Evolutionary conservation across 768 basidiomycete species (phyloP).

Genomic region (Pisolithus albus): DNA sequence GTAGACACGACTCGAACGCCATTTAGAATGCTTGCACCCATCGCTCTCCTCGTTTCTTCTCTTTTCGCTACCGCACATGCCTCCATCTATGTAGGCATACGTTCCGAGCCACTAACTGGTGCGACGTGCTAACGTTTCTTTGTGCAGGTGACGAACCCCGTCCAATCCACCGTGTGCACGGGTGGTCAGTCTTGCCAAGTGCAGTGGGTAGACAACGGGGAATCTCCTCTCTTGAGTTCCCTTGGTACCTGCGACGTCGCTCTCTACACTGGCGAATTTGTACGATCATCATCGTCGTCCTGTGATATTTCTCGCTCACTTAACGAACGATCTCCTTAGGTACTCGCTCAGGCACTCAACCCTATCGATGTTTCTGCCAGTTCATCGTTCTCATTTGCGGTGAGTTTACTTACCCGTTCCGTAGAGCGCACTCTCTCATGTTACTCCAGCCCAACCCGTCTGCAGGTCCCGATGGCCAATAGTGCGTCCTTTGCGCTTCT

Average conservation of each 20-base stretch:
- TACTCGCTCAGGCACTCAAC: slow-evolving; percentile 49
- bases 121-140: neutral
- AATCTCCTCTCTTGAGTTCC: slow-evolving; percentile 36
- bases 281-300: slow-evolving; percentile 24
- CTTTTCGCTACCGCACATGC: slow-evolving; percentile 10
- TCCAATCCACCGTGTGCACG: slow-evolving; percentile 37
- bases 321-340: slow-evolving; percentile 25
- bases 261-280: slow-evolving; percentile 52
- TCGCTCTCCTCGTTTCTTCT: slow-evolving; percentile 18
- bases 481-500: slow-evolving; percentile 36
- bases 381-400: slow-evolving; percentile 50
- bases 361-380: slow-evolving; percentile 46
- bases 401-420: slow-evolving; percentile 22
- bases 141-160: slow-evolving; percentile 44
- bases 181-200: slow-evolving; percentile 51
- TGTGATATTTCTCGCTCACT: neutral
- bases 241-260: slow-evolving; percentile 51
- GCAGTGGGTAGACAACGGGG: slow-evolving; percentile 60
- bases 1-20: slow-evolving; percentile 5
- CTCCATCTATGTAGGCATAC: slow-evolving; percentile 15
- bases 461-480: slow-evolving; percentile 49
- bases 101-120: fast-evolving
- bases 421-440: neutral
- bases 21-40: slow-evolving; percentile 6
- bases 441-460: slow-evolving; percentile 42